Base-by-base conservation (phyloP, 345 rosid genomes). In the Lepidium didymum region DNA sequence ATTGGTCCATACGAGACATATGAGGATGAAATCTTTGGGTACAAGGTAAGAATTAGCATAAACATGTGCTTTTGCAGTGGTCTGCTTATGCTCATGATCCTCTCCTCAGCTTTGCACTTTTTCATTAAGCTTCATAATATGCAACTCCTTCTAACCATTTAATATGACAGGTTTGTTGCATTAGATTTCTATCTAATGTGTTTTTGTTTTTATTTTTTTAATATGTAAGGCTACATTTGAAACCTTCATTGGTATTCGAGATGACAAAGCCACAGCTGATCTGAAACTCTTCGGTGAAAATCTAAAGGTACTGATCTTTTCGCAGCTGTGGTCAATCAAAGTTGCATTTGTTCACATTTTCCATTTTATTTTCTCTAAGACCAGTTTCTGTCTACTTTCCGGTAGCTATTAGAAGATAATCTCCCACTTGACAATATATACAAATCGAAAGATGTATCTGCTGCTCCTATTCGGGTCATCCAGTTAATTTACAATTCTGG, bases 1-100 rank as follows among this genome's bases (percentile, higher is more conserved):
- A 85, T 93, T 62, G 98, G 98, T 73, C 97, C 98, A 29, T 93
- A 93, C 47, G 96, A 90, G 83, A 93, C 98, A n/a, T 93, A 93
- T 41, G 97, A 88, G 73, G 98, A 93, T 77, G 57, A 84, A 56
- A 72, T 88, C 36, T 93, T 93, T 79, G 90, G 97, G 19, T 93
- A 87, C 81, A 93, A 93, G 97, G 98, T 93, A 81, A 73, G 41
- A n/a, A 36, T 59, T 56, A 55, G 3, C 23, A 37, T 14, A 37
- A 34, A 4, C 1, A 0, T 25, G 27, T 37, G 5, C 46, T 23
- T 57, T 5, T 58, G 40, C 11, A 11, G 21, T 57, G 59, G 54
- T 62, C 42, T 44, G 10, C 54, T 41, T 50, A 40, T 25, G 10
- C 36, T 41, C 7, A 36, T 23, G 14, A 35, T 67, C 25, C 25